These are phyloP conservation scores for Taiozyma sp. DNA, from an alignment of 1,139 yeast species.

Conservation along the genomic window DNA sequence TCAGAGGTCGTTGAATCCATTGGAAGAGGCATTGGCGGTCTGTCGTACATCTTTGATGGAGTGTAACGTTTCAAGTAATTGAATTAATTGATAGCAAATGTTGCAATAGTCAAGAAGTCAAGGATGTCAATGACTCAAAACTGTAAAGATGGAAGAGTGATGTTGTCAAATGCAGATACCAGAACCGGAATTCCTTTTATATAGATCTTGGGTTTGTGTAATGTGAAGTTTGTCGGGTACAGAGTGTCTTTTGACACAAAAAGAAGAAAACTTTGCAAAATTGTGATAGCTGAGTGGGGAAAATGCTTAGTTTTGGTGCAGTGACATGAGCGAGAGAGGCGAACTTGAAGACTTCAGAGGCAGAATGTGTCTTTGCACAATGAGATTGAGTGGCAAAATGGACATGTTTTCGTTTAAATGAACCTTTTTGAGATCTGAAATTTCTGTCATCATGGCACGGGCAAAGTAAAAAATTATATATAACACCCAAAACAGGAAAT, in stretches of 20 bases:
- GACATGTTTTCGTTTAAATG: too few relatives aligned
- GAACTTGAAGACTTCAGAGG: too few relatives aligned
- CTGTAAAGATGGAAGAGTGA: neutral
- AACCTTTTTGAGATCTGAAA: too few relatives aligned
- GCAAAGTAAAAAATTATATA: neutral
- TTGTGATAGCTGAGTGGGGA: neutral
- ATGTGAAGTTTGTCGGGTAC: neutral
- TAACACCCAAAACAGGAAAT: neutral
- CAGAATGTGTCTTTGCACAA: too few relatives aligned
- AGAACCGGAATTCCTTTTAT: neutral
- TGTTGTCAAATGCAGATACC: neutral
- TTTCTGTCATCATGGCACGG: neutral
- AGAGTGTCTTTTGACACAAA: neutral
- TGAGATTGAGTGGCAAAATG: too few relatives aligned
- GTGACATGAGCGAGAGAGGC: too few relatives aligned
- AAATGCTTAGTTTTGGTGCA: too few relatives aligned
- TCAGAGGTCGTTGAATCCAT: neutral
- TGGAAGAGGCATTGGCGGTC: slow-evolving; percentile 27
- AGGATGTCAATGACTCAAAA: neutral
- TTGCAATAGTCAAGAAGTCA: neutral
- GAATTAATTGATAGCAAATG: slow-evolving; percentile 3
- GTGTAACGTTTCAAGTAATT: too few relatives aligned
- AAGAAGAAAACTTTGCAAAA: neutral
- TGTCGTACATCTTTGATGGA: slow-evolving; percentile 18
- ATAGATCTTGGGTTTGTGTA: neutral